phyloP scores from a whole-genome alignment of 768 basidiomycete species.

The Xerocomus spinulosus region DNA sequence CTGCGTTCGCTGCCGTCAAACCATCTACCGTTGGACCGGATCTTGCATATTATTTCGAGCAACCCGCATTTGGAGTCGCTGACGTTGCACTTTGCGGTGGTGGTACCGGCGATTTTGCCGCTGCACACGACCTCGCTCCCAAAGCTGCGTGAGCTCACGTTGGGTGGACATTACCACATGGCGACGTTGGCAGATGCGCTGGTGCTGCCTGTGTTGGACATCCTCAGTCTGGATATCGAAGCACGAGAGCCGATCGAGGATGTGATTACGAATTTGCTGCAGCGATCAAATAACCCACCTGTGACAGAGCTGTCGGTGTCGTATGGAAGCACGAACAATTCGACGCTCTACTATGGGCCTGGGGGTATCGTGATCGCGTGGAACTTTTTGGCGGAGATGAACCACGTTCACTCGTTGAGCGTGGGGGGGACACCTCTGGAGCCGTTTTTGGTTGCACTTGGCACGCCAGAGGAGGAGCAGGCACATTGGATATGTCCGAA shows the following conservation, averaged over 20 bases:
- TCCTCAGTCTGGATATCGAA: slow-evolving; percentile 65
- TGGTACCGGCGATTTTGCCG: slow-evolving; percentile 60
- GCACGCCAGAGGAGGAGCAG: slow-evolving; percentile 55
- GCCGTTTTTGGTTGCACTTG: slow-evolving; percentile 54
- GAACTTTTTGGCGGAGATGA: slow-evolving; percentile 59
- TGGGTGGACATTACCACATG: slow-evolving; percentile 68
- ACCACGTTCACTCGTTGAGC: slow-evolving; percentile 52
- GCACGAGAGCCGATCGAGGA: slow-evolving; percentile 74
- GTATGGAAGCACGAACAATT: slow-evolving; percentile 41
- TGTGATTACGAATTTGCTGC: slow-evolving; percentile 54
- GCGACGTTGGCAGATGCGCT: slow-evolving; percentile 58
- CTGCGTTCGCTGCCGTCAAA: slow-evolving; percentile 62
- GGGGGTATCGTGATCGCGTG: slow-evolving; percentile 60
- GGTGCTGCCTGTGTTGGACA: slow-evolving; percentile 51
- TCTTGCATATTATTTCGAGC: slow-evolving; percentile 58
- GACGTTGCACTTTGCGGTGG: slow-evolving; percentile 57
- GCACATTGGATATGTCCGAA: slow-evolving; percentile 61
- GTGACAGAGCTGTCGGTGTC: slow-evolving; percentile 59
- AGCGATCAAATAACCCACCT: slow-evolving; percentile 55
- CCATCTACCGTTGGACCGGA: slow-evolving; percentile 61
- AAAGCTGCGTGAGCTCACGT: slow-evolving; percentile 48
- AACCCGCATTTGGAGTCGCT: slow-evolving; percentile 56
- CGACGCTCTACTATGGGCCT: slow-evolving; percentile 54
- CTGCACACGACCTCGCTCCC: slow-evolving; percentile 49
- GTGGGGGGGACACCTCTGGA: slow-evolving; percentile 66